Conservation (phyloP, 2,329 filamentous ascomycete species). For the Calycina herbarum region DNA sequence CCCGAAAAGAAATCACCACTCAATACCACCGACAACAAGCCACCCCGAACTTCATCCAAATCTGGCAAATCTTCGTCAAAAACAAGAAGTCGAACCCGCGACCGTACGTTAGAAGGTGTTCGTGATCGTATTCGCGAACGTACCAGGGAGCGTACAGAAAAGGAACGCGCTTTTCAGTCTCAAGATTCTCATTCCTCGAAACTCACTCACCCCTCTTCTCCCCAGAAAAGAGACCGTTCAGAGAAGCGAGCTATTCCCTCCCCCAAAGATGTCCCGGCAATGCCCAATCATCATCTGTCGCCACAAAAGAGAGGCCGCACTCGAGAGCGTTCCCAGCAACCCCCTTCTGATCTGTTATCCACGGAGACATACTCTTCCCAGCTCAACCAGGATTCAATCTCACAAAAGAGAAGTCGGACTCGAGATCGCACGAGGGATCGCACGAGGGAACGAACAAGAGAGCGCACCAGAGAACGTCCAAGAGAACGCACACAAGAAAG, state of each 20-base stretch:
- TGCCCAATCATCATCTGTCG: conserved; percentile 3
- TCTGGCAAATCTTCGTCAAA: not conserved
- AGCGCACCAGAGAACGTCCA: not conserved
- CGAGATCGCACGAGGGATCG: conserved; percentile 8
- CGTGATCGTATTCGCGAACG: conserved; percentile 1
- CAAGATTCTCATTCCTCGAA: not conserved
- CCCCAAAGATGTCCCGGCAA: not conserved
- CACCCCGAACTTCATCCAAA: not conserved
- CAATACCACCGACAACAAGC: not conserved
- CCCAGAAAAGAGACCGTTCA: not conserved
- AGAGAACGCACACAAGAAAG: conserved; percentile 2
- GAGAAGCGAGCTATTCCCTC: not conserved
- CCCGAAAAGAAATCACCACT: not conserved
- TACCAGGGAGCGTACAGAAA: not conserved
- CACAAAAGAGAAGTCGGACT: conserved; percentile 6
- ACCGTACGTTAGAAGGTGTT: not conserved
- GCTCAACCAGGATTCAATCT: not conserved
- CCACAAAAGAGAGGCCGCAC: conserved; percentile 8
- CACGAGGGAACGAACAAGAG: not conserved
- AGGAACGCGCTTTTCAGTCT: conserved; percentile 1
- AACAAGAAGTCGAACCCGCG: not conserved
- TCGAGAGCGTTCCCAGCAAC: conserved; percentile 6
- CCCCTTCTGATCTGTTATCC: not conserved
- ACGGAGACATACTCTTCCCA: not conserved
- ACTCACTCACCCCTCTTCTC: not conserved